A percentile compares a stretch with the other conserved stretches of the same genome.
Evolutionary conservation across 202 grass and related monocot genomes (phyloP).

Genomic region (Setaria italica): DNA sequence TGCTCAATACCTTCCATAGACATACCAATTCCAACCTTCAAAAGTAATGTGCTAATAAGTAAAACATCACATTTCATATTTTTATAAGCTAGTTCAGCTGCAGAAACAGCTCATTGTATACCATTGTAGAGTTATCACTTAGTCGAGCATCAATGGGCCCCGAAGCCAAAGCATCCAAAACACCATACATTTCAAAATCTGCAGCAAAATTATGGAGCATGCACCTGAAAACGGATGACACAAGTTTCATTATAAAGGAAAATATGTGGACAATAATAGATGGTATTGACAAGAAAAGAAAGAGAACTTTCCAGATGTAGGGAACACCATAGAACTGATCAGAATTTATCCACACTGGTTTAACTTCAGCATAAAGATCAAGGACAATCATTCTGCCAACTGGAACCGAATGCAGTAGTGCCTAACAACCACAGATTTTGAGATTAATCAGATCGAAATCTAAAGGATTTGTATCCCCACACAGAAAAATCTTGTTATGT

Average conservation of each 20-base stretch:
- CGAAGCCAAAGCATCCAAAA: constrained; percentile 68
- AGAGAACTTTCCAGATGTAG: constrained; percentile 77
- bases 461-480: no score
- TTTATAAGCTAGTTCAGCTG: constrained; percentile 36
- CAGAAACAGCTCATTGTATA: constrained; percentile 40
- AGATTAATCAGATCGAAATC: background rate
- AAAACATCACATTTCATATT: constrained; percentile 22
- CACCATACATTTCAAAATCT: constrained; percentile 84
- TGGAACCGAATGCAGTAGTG: constrained; percentile 81
- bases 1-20: constrained; percentile 90
- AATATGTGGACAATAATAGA: constrained; percentile 13
- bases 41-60: constrained; percentile 26
- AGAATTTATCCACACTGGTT: constrained; percentile 76
- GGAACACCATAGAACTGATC: constrained; percentile 89
- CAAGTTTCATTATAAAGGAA: constrained; percentile 18
- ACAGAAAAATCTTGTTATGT: background rate
- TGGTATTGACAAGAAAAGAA: constrained; percentile 15
- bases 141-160: constrained; percentile 78
- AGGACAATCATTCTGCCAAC: constrained; percentile 83
- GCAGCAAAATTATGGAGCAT: constrained; percentile 90
- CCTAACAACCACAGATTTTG: constrained; percentile 49
- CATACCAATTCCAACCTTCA: constrained; percentile 84
- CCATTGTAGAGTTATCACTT: constrained; percentile 84
- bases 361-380: constrained; percentile 92
- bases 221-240: constrained; percentile 61